Evolutionary conservation across 345 rosid genomes (phyloP), one percentile per base, ranked within the genome.

Genomic region (Acer yangbiense): DNA sequence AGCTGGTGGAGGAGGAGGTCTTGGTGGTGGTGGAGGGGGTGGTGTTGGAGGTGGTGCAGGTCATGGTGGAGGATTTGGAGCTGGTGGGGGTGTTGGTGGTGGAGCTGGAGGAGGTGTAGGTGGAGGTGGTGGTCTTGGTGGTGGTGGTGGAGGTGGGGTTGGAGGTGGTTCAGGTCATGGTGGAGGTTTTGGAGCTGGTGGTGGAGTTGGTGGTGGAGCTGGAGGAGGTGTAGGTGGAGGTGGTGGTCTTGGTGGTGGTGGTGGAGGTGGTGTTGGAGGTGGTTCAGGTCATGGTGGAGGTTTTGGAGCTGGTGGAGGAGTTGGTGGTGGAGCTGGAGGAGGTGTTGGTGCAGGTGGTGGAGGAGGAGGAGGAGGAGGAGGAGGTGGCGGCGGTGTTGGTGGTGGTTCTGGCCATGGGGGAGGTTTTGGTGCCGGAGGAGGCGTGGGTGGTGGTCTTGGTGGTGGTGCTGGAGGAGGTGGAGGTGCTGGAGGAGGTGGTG

Each of bases 401-500:
- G 87, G 83, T 6, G 83, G 81, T 7, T 54, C 62, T 14, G 86
- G 86, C 1, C 72, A 67, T 0, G 84, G 86, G 9, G 80, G 83
- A 17, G 91, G 89, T 18, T 65, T 81, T 61, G 92, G 89, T 60
- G 81, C 72, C 8, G 91, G 89, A 48, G 87, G 83, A 14, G 85
- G 89, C 9, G 80, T 72, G 10, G 89, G 86, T 7, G 85, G 79
- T 17, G 76, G 79, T 43, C 74, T 77, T 0, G 87, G 82, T 27
- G 88, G 83, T 35, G 83, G 85, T 5, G 85, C 77, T 10, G 85
- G 83, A 0, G 87, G 86, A 0, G 90, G 85, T 0, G 50, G 60
- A 0, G 85, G 77, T 2, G 89, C 82, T 0, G 90, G 89, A 6
- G 82, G 84, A 12, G 88, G 89, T 0, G 88, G 85, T 6, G 92